Evolutionary conservation across 331 rosid genomes (phyloP).

Genomic region (Rhamnella rubrinervis): DNA sequence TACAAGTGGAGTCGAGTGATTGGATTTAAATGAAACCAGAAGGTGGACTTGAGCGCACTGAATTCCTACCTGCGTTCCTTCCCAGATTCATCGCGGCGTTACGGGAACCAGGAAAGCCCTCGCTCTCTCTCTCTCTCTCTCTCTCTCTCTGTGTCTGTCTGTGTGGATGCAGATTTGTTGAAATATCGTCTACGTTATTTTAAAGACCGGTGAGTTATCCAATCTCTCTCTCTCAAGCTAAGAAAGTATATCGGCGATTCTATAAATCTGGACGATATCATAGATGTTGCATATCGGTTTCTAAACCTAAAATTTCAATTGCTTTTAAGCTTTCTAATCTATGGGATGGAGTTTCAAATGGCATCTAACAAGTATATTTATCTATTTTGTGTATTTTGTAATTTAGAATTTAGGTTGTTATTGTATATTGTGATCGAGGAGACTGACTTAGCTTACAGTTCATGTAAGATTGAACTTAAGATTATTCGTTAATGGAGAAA

Average conservation of each 20-base stretch:
- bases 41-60: background rate
- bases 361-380: background rate
- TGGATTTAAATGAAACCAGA: background rate
- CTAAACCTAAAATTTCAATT: background rate
- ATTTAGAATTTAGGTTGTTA: background rate
- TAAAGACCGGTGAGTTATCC: slow-evolving; percentile 19
- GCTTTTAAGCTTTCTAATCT: background rate
- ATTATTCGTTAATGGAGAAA: background rate
- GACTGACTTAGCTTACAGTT: too few species aligned
- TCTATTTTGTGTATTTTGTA: background rate
- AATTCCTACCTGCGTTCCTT: background rate
- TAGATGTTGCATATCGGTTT: too few species aligned
- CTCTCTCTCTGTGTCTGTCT: background rate
- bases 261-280: too few species aligned
- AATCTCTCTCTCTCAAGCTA: slow-evolving; percentile 9
- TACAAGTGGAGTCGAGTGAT: background rate
- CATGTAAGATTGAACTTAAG: too few species aligned
- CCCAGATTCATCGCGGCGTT: background rate
- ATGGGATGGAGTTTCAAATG: background rate
- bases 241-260: too few species aligned
- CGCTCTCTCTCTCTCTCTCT: background rate
- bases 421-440: background rate
- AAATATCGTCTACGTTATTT: slow-evolving; percentile 4
- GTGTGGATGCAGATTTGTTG: background rate
- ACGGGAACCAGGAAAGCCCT: background rate